phyloP scores from a whole-genome alignment of 2,329 filamentous ascomycete species.

The Fusarium mundagurra region DNA sequence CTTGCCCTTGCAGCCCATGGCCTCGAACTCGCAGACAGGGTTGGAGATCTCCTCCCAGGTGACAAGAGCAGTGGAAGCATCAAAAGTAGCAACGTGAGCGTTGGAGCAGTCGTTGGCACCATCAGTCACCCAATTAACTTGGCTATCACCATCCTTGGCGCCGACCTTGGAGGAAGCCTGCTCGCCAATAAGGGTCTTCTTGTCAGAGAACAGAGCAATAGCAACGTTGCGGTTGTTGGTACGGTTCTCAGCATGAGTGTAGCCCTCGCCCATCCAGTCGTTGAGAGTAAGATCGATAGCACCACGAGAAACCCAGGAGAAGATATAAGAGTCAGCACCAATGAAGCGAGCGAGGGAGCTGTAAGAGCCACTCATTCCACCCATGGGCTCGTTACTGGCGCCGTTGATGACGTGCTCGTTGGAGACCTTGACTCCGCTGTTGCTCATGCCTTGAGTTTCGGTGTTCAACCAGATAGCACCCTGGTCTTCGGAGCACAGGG shows the following conservation, averaged over 20 bases:
- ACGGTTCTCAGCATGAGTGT: conserved; percentile 61
- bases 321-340: conserved; percentile 63
- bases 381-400: conserved; percentile 66
- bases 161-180: conserved; percentile 66
- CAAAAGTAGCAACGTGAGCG: conserved; percentile 66
- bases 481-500: conserved; percentile 69
- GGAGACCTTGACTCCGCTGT: conserved; percentile 65
- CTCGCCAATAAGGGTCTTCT: conserved; percentile 63
- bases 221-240: conserved; percentile 69
- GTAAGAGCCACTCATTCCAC: conserved; percentile 72
- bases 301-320: conserved; percentile 70
- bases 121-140: conserved; percentile 68
- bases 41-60: conserved; percentile 69
- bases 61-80: conserved; percentile 61
- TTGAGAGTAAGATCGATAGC: conserved; percentile 64
- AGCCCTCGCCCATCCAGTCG: conserved; percentile 66
- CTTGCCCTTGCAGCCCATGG: conserved; percentile 68
- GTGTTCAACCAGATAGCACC: conserved; percentile 73
- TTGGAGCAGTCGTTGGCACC: conserved; percentile 64
- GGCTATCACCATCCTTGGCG: conserved; percentile 62
- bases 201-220: conserved; percentile 65
- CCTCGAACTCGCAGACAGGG: conserved; percentile 64
- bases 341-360: conserved; percentile 65
- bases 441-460: conserved; percentile 64
- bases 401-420: conserved; percentile 72